Evolutionary conservation across 495 filamentous ascomycete genomes (phyloP).

Genomic region (Saxophila tyrrhenica): DNA sequence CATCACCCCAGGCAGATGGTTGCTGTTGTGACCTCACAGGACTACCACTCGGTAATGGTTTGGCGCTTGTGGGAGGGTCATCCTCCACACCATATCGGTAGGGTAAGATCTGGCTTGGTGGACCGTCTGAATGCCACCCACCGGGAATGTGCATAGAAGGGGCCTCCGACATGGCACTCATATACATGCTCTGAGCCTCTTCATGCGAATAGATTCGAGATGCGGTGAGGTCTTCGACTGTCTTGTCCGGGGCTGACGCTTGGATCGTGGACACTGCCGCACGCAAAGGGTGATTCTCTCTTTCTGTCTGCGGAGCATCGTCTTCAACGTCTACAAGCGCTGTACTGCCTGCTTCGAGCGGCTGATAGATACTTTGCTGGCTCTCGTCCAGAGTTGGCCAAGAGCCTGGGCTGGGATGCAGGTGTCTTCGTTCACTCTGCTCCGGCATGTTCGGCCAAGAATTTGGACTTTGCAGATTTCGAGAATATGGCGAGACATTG

Average conservation of each 20-base stretch:
- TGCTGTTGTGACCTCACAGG: not conserved
- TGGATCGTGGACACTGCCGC: not conserved
- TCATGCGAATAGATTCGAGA: conserved; percentile 82
- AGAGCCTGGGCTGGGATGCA: conserved; percentile 12
- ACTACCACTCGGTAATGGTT: not conserved
- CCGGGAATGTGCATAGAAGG: conserved; percentile 23
- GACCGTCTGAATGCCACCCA: conserved; percentile 22
- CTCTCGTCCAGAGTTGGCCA: conserved; percentile 12
- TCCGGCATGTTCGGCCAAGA: conserved; percentile 12
- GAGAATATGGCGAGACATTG: conserved; percentile 10
- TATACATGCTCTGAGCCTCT: conserved; percentile 93
- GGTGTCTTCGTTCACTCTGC: not conserved
- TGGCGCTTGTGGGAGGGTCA: no score
- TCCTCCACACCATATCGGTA: no score
- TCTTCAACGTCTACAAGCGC: no score
- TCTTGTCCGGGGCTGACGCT: not conserved
- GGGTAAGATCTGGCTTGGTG: no score
- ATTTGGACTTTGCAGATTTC: conserved; percentile 7
- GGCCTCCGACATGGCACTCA: conserved; percentile 53
- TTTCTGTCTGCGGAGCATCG: no score
- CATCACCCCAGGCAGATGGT: not conserved
- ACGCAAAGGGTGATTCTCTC: not conserved
- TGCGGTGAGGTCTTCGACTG: conserved; percentile 35
- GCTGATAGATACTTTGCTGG: not conserved
- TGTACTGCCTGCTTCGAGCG: not conserved